These are phyloP conservation scores for Batrachochytrium dendrobatidis DNA, from an alignment of 371 early-diverging fungal species.

Conservation along the genomic window DNA sequence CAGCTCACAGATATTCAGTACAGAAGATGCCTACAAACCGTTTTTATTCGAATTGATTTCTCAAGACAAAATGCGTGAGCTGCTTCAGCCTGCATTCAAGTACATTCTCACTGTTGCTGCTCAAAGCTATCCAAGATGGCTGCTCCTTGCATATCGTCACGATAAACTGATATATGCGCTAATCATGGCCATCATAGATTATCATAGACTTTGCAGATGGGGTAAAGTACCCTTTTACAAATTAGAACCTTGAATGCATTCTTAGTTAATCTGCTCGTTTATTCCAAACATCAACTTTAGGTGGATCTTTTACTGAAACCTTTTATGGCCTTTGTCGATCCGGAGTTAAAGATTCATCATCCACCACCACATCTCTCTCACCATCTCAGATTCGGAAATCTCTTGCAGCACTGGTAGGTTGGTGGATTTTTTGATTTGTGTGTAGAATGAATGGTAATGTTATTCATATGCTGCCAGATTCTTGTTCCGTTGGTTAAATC, in stretches of 20 bases:
- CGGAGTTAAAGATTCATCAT: conserved; percentile 1
- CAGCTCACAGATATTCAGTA: no score
- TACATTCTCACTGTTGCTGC: conserved; percentile 85
- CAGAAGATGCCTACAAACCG: conserved; percentile 44
- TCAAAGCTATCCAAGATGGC: conserved; percentile 77
- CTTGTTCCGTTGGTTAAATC: conserved; percentile 68
- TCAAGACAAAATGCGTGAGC: conserved; percentile 70
- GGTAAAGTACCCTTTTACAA: no score
- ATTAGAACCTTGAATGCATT: no score
- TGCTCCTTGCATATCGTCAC: conserved; percentile 67
- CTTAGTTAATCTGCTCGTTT: no score
- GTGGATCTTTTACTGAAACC: conserved; percentile 83
- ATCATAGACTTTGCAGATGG: no score
- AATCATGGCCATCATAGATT: conserved; percentile 70
- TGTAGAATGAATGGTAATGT: not conserved
- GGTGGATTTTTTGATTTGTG: not conserved
- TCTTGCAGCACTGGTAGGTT: conserved; percentile 54
- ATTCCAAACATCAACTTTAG: no score
- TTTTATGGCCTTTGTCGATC: conserved; percentile 84
- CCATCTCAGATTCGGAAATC: conserved; percentile 53
- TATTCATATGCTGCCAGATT: conserved; percentile 23
- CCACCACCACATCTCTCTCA: conserved; percentile 25
- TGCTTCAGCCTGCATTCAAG: conserved; percentile 78
- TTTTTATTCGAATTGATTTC: conserved; percentile 85
- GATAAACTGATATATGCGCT: conserved; percentile 67